Evolutionary conservation across 148 eudicot genomes (phyloP), one percentile per base, ranked within the genome.

Genomic region (Dianthus caryophyllus): DNA sequence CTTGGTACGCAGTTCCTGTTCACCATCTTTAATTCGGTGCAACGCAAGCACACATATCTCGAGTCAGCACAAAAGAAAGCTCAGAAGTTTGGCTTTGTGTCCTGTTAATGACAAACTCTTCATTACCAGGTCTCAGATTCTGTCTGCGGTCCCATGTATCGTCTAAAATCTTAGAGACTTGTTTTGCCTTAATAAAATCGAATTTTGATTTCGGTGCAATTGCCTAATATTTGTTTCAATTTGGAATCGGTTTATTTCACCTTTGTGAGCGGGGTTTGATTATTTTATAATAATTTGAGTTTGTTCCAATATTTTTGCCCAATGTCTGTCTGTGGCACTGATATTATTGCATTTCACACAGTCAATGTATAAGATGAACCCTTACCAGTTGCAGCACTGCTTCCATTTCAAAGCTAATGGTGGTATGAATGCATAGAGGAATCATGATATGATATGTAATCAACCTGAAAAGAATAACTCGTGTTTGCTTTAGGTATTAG

Each of bases 41-140:
- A 80, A 79, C 70, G 77, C 84, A 56, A 76, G 77, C 67, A 57
- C 68, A 72, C 79, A 85, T 57, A 67, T 87, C 69, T 69, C 95
- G 33, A 86, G 96, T 74, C 96, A 86, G 77, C 98, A 93, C 78
- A 93, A 89, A 78, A 86, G 98, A 78, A 93, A 93, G 88, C 75
- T 87, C 74, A 82, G 95, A 84, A 93, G 88, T 81, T 83, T 93
- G 68, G 77, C 79, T 65, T 46, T 88, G 66, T 85, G 96, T 69
- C 98, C 98, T 18, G 83, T 88, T 67, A 85, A 85, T 68, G 85
- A 81, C 65, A 84, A 83, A 67, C 88, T 93, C 59, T 93, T 93
- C 49, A 75, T 80, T 30, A 93, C 96, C 65, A 90, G 98, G 96
- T 93, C 27, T 57, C 65, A 8, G 26, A 29, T 65, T 70, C 47